These are phyloP conservation scores for Vitis vinifera DNA, from an alignment of 164 flowering plant genomes.

Conservation along the genomic window ASM3070453v1 NC_081817.1:1094501-1095000, in stretches of 20 bases:
- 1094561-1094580: not conserved
- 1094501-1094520: conserved; percentile 10
- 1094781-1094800: not conserved
- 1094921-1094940: conserved; percentile 80
- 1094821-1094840: not conserved
- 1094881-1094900: conserved; percentile 86
- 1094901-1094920: conserved; percentile 67
- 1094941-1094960: conserved; percentile 73
- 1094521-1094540: conserved; percentile 37
- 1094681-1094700: conserved; percentile 46
- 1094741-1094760: conserved; percentile 84
- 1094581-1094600: not conserved
- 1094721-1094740: conserved; percentile 78
- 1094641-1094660: conserved; percentile 39
- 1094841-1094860: not conserved
- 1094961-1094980: conserved; percentile 52
- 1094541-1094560: conserved; percentile 2
- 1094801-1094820: not conserved
- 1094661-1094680: conserved; percentile 67
- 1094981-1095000: conserved; percentile 79
- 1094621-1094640: not conserved
- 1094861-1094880: conserved; percentile 82
- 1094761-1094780: conserved; percentile 84
- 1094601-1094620: not conserved
- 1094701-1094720: conserved; percentile 78